Evolutionary conservation across 2,329 filamentous ascomycete genomes (phyloP).

Genomic region (Aspergillus sp.): DNA sequence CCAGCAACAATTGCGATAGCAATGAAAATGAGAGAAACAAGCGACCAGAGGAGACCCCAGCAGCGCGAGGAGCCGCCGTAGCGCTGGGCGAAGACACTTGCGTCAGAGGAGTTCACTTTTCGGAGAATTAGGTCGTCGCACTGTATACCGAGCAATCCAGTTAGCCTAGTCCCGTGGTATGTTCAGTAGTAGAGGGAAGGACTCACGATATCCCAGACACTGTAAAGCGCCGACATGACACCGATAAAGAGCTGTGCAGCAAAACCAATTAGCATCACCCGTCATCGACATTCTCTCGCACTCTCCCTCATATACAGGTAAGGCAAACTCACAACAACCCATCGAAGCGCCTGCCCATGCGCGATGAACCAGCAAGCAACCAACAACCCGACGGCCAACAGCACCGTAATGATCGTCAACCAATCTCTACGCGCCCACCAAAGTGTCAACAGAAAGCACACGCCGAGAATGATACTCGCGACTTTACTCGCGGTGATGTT

Average conservation of each 20-base stretch:
- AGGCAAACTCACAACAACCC: slow-evolving; percentile 59
- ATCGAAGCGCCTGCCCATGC: slow-evolving; percentile 71
- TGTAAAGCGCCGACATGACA: slow-evolving; percentile 78
- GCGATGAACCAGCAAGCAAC: slow-evolving; percentile 78
- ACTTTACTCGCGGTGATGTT: slow-evolving; percentile 78
- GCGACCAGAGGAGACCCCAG: slow-evolving; percentile 77
- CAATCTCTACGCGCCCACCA: slow-evolving; percentile 81
- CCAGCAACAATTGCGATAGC: slow-evolving; percentile 71
- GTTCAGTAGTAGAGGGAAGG: not conserved
- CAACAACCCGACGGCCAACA: slow-evolving; percentile 68
- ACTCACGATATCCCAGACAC: slow-evolving; percentile 74
- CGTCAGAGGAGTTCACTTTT: slow-evolving; percentile 78
- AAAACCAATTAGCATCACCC: slow-evolving; percentile 3
- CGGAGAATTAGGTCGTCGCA: slow-evolving; percentile 78
- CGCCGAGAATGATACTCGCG: slow-evolving; percentile 70
- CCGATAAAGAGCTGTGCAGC: slow-evolving; percentile 68
- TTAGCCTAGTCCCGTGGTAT: slow-evolving; percentile 2
- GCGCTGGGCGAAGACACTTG: slow-evolving; percentile 73
- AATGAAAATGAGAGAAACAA: slow-evolving; percentile 72
- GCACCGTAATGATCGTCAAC: slow-evolving; percentile 70
- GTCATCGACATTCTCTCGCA: too few relatives aligned
- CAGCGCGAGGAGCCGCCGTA: slow-evolving; percentile 79
- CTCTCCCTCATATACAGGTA: too few relatives aligned
- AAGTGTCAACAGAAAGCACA: slow-evolving; percentile 73
- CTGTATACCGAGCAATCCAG: slow-evolving; percentile 28